Conservation (phyloP, 148 eudicot species). For the Dianthus caryophyllus region DNA sequence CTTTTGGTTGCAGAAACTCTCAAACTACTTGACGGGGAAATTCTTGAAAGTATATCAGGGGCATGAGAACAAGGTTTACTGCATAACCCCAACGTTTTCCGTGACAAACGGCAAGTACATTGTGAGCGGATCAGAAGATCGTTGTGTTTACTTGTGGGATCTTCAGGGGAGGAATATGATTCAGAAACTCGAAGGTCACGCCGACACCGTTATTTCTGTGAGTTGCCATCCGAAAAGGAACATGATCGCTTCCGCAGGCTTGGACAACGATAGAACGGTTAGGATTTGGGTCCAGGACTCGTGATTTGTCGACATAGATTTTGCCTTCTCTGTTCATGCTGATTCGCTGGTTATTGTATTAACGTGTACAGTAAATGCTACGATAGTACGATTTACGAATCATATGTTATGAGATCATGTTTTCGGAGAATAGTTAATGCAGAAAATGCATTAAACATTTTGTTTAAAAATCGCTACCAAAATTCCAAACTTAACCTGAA, state of each 20-base stretch:
- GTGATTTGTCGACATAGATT: neutral
- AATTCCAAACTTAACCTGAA: no score
- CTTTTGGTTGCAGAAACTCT: constrained; percentile 68
- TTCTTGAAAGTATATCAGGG: constrained; percentile 71
- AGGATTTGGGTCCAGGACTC: constrained; percentile 66
- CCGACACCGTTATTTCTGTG: constrained; percentile 78
- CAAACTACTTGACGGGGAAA: constrained; percentile 74
- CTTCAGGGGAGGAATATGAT: constrained; percentile 66
- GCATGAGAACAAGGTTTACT: constrained; percentile 56
- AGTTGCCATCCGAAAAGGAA: constrained; percentile 71
- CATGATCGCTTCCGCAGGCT: constrained; percentile 86
- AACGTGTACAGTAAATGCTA: no score
- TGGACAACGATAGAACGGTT: constrained; percentile 64
- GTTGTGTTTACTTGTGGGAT: constrained; percentile 84
- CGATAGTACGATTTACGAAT: no score
- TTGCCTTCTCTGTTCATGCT: neutral
- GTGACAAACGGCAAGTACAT: constrained; percentile 79
- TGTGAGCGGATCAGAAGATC: constrained; percentile 92
- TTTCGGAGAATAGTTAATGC: no score
- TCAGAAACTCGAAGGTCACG: constrained; percentile 90
- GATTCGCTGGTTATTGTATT: no score
- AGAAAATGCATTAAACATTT: no score
- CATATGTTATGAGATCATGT: no score
- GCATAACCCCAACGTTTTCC: constrained; percentile 77
- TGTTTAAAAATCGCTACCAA: no score